phyloP scores from a whole-genome alignment of 805 yeast genomes.

The Metschnikowia corniflorae region DNA sequence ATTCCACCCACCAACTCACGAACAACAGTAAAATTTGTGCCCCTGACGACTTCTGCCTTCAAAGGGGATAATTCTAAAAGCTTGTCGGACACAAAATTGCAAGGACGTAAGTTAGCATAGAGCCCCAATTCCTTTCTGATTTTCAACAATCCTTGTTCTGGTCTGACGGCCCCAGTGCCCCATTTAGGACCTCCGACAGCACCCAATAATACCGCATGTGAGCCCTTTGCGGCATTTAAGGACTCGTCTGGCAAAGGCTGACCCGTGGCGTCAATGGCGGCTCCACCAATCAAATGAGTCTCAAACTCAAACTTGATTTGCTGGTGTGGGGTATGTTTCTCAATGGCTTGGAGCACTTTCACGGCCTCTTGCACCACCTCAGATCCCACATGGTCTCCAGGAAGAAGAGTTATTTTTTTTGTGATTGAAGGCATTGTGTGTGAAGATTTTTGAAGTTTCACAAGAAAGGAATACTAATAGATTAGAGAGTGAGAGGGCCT shows the following conservation, averaged over 20 bases:
- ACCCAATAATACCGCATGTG: conserved; percentile 95
- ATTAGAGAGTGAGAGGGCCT: no score
- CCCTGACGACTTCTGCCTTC: conserved; percentile 77
- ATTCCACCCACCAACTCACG: conserved; percentile 98
- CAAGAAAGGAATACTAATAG: no score
- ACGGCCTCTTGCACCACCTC: conserved; percentile 89
- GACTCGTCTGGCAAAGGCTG: conserved; percentile 84
- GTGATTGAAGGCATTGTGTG: conserved; percentile 13
- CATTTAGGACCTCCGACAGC: conserved; percentile 99
- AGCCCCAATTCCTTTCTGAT: conserved; percentile 91
- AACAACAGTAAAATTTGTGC: conserved; percentile 89
- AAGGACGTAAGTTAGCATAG: conserved; percentile 96
- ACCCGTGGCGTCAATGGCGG: conserved; percentile 97
- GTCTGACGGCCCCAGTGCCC: conserved; percentile 96
- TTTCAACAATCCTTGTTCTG: conserved; percentile 93
- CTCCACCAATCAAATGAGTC: conserved; percentile 92
- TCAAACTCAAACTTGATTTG: conserved; percentile 66
- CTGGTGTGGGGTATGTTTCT: conserved; percentile 40
- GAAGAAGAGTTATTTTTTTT: conserved; percentile 80
- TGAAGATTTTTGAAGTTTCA: no score
- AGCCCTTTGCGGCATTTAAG: conserved; percentile 72
- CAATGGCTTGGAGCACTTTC: conserved; percentile 81
- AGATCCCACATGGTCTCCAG: conserved; percentile 97
- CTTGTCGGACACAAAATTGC: conserved; percentile 84
- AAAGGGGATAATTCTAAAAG: conserved; percentile 85